Evolutionary conservation across 78 protist genomes (phyloP), one percentile per base, ranked within the genome.

Genomic region (Tieghemostelium lacteum): DNA sequence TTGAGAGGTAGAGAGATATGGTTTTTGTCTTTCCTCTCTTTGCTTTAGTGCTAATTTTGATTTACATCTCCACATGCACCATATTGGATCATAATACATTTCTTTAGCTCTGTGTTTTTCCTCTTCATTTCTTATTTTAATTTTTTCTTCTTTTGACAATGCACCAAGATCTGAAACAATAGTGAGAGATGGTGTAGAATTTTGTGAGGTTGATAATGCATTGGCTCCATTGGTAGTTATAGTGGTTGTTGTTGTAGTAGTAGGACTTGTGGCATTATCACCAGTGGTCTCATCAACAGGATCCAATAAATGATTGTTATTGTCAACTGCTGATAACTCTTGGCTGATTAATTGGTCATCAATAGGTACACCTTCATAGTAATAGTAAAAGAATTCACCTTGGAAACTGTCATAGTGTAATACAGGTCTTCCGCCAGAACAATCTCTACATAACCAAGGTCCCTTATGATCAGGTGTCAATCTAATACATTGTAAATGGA

Each of bases 51-150:
- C 76, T 20, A 73, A 55, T 52, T 73, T 57, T n/a, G 93, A 86
- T 57, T 86, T 86, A 55, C 80, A 74, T 37, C 93, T 33, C 93
- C 93, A 86, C 93, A 74, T 86, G 31, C 93, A 86, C 93, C 93
- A 86, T 24, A 72, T 54, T 52, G 93, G 93, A 57, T 86, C 93
- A 66, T 54, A 86, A 54, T 60, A 58, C 73, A 72, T 72, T 19
- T 86, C 93, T 24, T 73, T 34, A 1, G n/a, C 28, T 29, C 93
- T 61, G 29, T 54, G 61, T n/a, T 24, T 14, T 42, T 86, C 93
- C 31, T 86, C 93, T 8, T 62, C 54, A 19, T 40, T 28, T 52
- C 93, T 49, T 10, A 86, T 19, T 6, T 61, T 28, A 20, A 54
- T 52, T 14, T 73, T 73, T 42, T 73, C 86, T 39, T 86, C 93